These are phyloP conservation scores for Desmodesmus armatus DNA, from an alignment of 139 green algal species.

Conservation along the genomic window DNA sequence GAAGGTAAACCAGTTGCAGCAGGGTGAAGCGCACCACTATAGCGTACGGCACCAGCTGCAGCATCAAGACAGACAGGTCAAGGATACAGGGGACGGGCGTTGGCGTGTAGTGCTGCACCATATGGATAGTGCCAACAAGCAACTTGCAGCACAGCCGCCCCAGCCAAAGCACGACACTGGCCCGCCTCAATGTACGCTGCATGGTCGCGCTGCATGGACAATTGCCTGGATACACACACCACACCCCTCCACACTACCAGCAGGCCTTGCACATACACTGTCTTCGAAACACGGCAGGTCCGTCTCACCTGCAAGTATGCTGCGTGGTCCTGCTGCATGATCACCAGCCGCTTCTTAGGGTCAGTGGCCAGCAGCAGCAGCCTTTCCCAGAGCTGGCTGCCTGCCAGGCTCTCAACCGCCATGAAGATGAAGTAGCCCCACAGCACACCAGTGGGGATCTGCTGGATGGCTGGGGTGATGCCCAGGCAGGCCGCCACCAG, in stretches of 20 bases:
- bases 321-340: constrained; percentile 64
- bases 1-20: constrained; percentile 66
- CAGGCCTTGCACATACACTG: too few species aligned
- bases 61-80: constrained; percentile 41
- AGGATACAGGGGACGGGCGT: neutral
- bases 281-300: too few species aligned
- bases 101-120: neutral
- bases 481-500: constrained; percentile 75
- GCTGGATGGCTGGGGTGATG: constrained; percentile 71
- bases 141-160: too few species aligned
- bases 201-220: too few species aligned
- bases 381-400: constrained; percentile 81
- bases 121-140: too few species aligned
- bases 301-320: constrained; percentile 64
- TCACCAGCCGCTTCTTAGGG: constrained; percentile 45
- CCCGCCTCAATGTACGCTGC: too few species aligned
- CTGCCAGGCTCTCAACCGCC: constrained; percentile 82
- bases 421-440: constrained; percentile 96
- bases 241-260: too few species aligned
- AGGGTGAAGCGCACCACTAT: constrained; percentile 78
- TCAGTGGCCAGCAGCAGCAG: constrained; percentile 81
- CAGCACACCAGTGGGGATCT: constrained; percentile 76
- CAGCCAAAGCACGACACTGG: too few species aligned
- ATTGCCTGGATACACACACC: too few species aligned
- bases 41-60: constrained; percentile 75